Percentiles rank a stretch among this genome's conserved stretches.
Evolutionary conservation across 176 grass and related monocot genomes (phyloP).

Genomic region (Dactylis glomerata): DNA sequence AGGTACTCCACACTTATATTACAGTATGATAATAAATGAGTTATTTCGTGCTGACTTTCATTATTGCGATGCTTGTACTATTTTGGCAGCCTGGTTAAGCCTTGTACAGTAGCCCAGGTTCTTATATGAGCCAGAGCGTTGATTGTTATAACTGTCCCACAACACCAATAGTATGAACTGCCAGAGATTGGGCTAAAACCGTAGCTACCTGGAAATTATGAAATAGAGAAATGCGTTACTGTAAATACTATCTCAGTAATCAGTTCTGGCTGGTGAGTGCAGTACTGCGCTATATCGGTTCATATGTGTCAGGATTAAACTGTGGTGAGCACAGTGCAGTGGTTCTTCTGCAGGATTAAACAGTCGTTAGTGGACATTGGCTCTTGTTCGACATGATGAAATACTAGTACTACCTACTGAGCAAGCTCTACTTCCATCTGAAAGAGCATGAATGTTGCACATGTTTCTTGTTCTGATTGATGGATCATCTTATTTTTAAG

Average conservation of each 20-base stretch:
- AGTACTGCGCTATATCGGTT: not conserved
- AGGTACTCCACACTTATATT: constrained; percentile 46
- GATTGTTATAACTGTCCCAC: not conserved
- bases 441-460: not conserved
- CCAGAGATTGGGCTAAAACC: not conserved
- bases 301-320: not conserved
- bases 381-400: not conserved
- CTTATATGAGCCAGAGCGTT: not conserved
- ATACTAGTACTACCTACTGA: not conserved
- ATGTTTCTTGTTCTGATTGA: constrained; percentile 23
- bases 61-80: not conserved
- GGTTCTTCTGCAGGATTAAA: not conserved
- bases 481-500: constrained; percentile 14
- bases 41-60: not conserved
- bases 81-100: not conserved
- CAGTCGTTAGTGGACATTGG: not conserved
- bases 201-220: not conserved
- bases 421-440: not conserved
- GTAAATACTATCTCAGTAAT: not conserved
- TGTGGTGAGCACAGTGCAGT: not conserved
- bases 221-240: not conserved
- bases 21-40: not conserved
- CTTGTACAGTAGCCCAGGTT: not conserved
- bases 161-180: not conserved
- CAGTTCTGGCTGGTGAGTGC: not conserved